Evolutionary conservation across 148 eudicot genomes (phyloP), one percentile per base, ranked within the genome.

Genomic region (Amaranthus palmeri): DNA sequence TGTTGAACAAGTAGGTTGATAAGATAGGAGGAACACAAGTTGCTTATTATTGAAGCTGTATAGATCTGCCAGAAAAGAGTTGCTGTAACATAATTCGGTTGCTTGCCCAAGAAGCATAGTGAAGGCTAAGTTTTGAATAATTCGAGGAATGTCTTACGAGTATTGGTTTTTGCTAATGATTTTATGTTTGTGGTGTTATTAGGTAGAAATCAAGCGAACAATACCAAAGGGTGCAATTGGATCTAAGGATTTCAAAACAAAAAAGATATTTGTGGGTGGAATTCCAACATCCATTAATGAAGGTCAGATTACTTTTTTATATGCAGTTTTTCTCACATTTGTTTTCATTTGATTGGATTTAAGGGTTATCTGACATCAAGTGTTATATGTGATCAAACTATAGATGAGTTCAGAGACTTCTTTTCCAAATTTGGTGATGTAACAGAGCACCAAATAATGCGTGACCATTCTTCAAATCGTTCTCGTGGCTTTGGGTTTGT

Each of bases 401-500:
- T 79, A 87, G 90, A 86, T 72, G 90, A 86, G 81, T 73, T 86
- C 72, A 84, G 69, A 18, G 83, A 80, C 3, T 86, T 86, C 81
- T 86, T 86, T 73, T 76, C 86, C 50, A 82, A 76, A 18, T 86
- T 78, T 25, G 90, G 90, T 51, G 81, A 52, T 70, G 80, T 86
- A 40, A 74, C 65, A 55, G 90, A 86, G 75, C 90, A 86, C 69
- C 87, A 84, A 74, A 82, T 86, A 58, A 86, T 86, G 86, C 75
- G 87, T 51, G 90, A 86, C 74, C 88, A 86, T 71, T 62, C 86
- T 15, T 73, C 81, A 8, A 83, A 81, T 58, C 88, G 90, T 74
- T 84, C 90, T 17, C 87, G 90, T 54, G 90, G 87, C 66, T 86
- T 86, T 78, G 90, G 84, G 54, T 86, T 86, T 77, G 77, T 86